A percentile compares a stretch with the other conserved stretches of the same genome.
Conservation (phyloP, 371 early-diverging fungal genomes). For the Syncephalastrum sp. region DNA sequence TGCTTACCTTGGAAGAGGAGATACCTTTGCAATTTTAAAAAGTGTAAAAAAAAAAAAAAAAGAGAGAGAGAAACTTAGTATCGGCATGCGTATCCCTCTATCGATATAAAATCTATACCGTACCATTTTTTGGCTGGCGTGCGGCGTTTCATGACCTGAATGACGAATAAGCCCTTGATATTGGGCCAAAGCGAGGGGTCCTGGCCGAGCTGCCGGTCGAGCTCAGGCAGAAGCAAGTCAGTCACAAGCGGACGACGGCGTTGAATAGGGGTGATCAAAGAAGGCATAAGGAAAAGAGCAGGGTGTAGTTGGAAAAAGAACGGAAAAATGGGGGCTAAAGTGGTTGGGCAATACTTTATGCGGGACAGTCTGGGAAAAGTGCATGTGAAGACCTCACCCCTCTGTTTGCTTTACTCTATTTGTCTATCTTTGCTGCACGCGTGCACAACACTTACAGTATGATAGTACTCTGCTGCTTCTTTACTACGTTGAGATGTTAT, state of each 20-base stretch:
- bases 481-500: too few relatives aligned
- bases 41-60: background rate
- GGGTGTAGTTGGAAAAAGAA: too few relatives aligned
- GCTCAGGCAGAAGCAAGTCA: slow-evolving; percentile 39
- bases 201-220: slow-evolving; percentile 40
- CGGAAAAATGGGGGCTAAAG: too few relatives aligned
- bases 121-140: slow-evolving; percentile 16
- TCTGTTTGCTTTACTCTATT: too few relatives aligned
- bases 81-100: background rate
- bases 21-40: slow-evolving; percentile 24
- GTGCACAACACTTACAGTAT: too few relatives aligned
- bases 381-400: too few relatives aligned
- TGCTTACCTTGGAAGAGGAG: slow-evolving; percentile 35
- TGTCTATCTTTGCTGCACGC: too few relatives aligned
- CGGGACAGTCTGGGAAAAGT: too few relatives aligned
- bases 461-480: too few relatives aligned
- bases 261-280: background rate
- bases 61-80: background rate
- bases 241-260: slow-evolving; percentile 13
- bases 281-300: background rate
- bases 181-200: slow-evolving; percentile 44
- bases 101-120: background rate
- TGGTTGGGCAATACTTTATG: too few relatives aligned
- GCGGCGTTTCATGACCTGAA: slow-evolving; percentile 37
- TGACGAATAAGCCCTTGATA: slow-evolving; percentile 41